phyloP scores from a whole-genome alignment of 208 protist genomes.

The Acanthamoeba sp. region DNA sequence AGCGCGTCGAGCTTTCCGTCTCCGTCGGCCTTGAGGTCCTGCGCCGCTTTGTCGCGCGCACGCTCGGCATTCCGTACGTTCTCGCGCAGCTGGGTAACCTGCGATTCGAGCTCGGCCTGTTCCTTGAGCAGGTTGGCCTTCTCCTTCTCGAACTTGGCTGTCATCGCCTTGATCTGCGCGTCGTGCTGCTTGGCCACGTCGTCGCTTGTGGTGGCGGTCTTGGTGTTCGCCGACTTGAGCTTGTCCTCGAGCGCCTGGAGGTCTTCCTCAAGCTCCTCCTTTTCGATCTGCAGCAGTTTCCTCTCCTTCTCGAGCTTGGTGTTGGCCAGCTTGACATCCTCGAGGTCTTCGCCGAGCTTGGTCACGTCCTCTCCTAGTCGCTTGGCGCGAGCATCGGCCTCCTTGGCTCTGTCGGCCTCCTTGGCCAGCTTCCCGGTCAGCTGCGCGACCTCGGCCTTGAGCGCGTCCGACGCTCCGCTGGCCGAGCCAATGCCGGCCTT shows the following conservation, averaged over 20 bases:
- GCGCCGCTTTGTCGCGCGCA: neutral
- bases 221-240: neutral
- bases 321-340: neutral
- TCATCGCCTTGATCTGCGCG: neutral
- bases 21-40: neutral
- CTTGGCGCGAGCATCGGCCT: neutral
- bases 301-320: constrained; percentile 2
- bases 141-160: constrained; percentile 11
- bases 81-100: neutral
- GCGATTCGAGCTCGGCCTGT: neutral
- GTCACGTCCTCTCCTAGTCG: neutral
- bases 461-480: neutral
- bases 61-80: neutral
- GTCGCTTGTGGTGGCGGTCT: neutral
- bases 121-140: neutral
- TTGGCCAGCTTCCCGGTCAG: neutral
- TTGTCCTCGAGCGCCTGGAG: neutral
- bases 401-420: neutral
- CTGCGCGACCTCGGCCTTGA: constrained; percentile 4
- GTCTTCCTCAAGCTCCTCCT: constrained; percentile 22
- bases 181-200: neutral
- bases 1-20: neutral
- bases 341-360: neutral
- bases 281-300: neutral
- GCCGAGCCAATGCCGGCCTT: neutral